phyloP scores from a whole-genome alignment of 1,284 basidiomycete species.

The Butyriboletus regius region DNA sequence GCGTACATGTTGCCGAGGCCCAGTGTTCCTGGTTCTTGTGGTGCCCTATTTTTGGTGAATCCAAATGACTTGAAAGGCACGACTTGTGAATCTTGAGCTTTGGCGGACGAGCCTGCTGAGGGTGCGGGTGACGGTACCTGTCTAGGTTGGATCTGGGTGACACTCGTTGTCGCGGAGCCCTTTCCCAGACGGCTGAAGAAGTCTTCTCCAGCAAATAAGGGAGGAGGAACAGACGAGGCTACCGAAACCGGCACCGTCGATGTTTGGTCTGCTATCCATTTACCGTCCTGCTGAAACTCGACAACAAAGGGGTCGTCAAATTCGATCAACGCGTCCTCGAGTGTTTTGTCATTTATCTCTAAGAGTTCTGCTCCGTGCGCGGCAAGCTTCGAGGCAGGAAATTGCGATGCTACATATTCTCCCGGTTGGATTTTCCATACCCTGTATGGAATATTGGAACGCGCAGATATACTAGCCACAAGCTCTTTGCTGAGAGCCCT shows the following conservation, averaged over 20 bases:
- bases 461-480: conserved; percentile 32
- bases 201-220: conserved; percentile 47
- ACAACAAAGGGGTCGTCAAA: conserved; percentile 59
- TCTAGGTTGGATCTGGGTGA: conserved; percentile 26
- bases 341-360: conserved; percentile 36
- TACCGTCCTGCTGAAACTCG: conserved; percentile 49
- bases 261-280: conserved; percentile 45
- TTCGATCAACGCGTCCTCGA: conserved; percentile 56
- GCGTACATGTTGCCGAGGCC: conserved; percentile 80
- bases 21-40: conserved; percentile 64
- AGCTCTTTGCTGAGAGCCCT: conserved; percentile 38
- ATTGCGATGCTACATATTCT: conserved; percentile 35
- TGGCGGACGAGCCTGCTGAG: conserved; percentile 22
- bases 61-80: conserved; percentile 26
- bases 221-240: conserved; percentile 32
- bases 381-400: conserved; percentile 37
- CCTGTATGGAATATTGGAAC: conserved; percentile 40
- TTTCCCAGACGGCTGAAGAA: conserved; percentile 51
- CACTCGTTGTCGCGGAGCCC: conserved; percentile 18
- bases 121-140: conserved; percentile 23
- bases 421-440: conserved; percentile 52
- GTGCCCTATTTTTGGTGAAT: conserved; percentile 31
- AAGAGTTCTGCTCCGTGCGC: conserved; percentile 36
- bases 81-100: conserved; percentile 22
- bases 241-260: conserved; percentile 3